Base-by-base conservation (phyloP, 2,329 filamentous ascomycete species). In the Cordyceps militaris region DNA sequence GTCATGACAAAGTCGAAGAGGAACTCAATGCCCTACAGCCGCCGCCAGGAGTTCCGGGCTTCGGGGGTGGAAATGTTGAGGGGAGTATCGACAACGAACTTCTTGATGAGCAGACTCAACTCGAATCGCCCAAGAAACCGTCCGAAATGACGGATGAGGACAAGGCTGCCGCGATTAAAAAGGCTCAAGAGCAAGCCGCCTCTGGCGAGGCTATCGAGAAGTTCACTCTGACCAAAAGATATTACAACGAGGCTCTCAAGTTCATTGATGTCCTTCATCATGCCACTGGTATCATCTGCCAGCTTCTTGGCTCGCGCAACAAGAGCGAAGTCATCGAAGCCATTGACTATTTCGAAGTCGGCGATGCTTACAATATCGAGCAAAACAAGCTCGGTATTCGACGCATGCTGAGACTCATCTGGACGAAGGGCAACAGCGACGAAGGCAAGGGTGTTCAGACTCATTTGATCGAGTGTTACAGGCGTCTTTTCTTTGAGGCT, bases 381-480 rank as follows among this genome's bases (percentile, higher is more conserved):
- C 90, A 94, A 64, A 91, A 95, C 68, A 92, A 96, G 71, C 76
- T 87, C 40, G 94, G 95, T 58, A 97, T 99, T 67, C 84, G 93
- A 59, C 87, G 91, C 58, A 99, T 99, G 94, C 80, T 99, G 62
- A 87, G 93, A 55, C 79, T 99, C 21, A 99, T 99, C 71, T 99
- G 94, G 94, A 99, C 94, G 62, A 99, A 99, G 74, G 93, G 94
- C 65, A 99, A 97, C 74, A 97, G 91, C 66, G 94, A 99, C 67
- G 95, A 99, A 78, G 94, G 95, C 66, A 99, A 97, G 74, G 94
- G 94, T 57, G 92, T 99, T 2, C 95, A 99, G 70, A 89, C 89
- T 2, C 94, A 99, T 72, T 80, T 99, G 30, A 96, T 99, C 63
- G 94, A 99, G 65, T 96, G 91, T 71, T 99, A 99, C 77, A 94